Evolutionary conservation across 352 stramenopile genomes (phyloP).

Genomic region (Aphanomyces invadans): DNA sequence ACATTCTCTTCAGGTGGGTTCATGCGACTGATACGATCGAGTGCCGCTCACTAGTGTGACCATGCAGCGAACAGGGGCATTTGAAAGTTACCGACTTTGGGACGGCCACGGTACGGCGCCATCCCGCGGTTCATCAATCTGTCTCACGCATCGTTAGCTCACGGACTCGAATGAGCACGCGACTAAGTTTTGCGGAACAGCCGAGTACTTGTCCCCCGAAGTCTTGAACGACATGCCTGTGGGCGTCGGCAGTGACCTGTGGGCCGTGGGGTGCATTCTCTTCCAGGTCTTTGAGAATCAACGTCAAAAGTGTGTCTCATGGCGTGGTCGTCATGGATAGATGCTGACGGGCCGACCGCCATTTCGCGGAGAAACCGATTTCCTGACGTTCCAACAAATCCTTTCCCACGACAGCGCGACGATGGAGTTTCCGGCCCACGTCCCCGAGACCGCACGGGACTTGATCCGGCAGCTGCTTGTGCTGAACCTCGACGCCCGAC

Average conservation of each 20-base stretch:
- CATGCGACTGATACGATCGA: neutral
- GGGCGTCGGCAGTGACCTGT: slow-evolving; percentile 80
- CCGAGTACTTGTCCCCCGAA: slow-evolving; percentile 89
- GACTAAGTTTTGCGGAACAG: slow-evolving; percentile 87
- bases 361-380: slow-evolving; percentile 86
- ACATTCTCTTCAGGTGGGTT: slow-evolving; percentile 65
- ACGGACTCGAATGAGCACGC: slow-evolving; percentile 37
- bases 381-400: slow-evolving; percentile 87
- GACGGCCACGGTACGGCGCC: slow-evolving; percentile 53
- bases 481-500: slow-evolving; percentile 56
- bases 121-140: neutral
- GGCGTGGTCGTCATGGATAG: no score
- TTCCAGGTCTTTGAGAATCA: slow-evolving; percentile 76
- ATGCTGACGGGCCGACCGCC: slow-evolving; percentile 75
- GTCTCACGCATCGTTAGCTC: no score
- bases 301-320: no score
- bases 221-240: slow-evolving; percentile 80
- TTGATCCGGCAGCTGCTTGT: slow-evolving; percentile 73
- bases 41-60: neutral
- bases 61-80: slow-evolving; percentile 56
- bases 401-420: slow-evolving; percentile 75
- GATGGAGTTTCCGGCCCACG: slow-evolving; percentile 56
- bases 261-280: slow-evolving; percentile 87
- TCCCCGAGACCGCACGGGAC: slow-evolving; percentile 55
- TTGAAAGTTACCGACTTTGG: slow-evolving; percentile 89